Base-by-base conservation (phyloP, 257 asterid genomes). In the Nicotiana otophora region DNA sequence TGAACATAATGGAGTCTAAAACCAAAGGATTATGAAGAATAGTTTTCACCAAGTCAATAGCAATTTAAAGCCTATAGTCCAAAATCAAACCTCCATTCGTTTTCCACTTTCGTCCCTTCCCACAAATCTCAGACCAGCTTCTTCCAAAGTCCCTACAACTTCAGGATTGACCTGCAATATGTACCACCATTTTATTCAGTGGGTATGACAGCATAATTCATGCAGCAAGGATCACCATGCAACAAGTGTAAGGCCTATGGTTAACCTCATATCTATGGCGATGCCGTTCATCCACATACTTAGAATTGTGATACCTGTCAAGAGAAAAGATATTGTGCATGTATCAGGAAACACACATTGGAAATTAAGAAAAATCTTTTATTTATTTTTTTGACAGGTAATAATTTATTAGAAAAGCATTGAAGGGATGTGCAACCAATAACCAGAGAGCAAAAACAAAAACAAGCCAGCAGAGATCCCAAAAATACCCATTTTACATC, bases 221-320 rank as follows among this genome's bases (percentile, higher is more conserved):
- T 42, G 42, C 39, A 81, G n/a, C 57, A 64, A 5, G 57, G 78
- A 85, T 83, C 19, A 74, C 34, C 66, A 4, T 83, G 16, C 68
- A 5, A 76, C 15, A 80, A 51, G 80, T 51, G 62, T 34, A 70
- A 66, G 20, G 82, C 83, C 48, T 57, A 81, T 68, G 58, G 82
- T 84, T 82, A 81, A 95, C 98, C 99, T 95, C 99, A 20, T 95
- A 93, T 92, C 98, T 91, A 88, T 95, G 99, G 66, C 99, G 90
- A 85, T 95, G 99, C 11, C 99, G 89, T 86, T 93, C 98, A 87
- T 95, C 95, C 84, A 95, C 94, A 80, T 90, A 86, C 26, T 93
- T 88, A 19, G 93, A 84, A 84, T 84, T 90, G 53, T 87, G 93
- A 87, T 95, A 95, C 90, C 98, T 95, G 82, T 80, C 74, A 79